Evolutionary conservation across 768 basidiomycete species (phyloP).

Genomic region (Clitopilus passeckerianus): DNA sequence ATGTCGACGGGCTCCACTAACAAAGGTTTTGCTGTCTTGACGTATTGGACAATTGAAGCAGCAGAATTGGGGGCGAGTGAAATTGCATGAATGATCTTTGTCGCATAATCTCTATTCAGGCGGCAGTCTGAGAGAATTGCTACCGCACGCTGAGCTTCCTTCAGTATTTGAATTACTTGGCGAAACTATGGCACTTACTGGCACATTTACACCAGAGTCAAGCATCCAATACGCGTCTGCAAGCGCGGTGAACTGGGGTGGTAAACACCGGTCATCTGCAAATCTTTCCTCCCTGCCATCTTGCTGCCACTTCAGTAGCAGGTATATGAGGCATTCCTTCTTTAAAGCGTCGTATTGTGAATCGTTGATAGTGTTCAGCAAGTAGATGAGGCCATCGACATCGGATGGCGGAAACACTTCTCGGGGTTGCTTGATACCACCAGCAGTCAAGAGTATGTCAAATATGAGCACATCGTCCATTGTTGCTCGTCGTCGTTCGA

Average conservation of each 20-base stretch:
- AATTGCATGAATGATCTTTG: constrained; percentile 72
- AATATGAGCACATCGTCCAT: constrained; percentile 67
- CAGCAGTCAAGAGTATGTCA: constrained; percentile 64
- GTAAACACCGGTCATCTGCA: constrained; percentile 52
- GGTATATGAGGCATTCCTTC: constrained; percentile 78
- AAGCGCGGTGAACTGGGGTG: constrained; percentile 69
- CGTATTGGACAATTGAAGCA: constrained; percentile 63
- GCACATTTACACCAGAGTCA: constrained; percentile 61
- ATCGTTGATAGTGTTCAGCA: constrained; percentile 56
- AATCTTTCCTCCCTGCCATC: constrained; percentile 55
- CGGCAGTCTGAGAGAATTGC: constrained; percentile 70
- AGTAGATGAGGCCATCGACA: constrained; percentile 41
- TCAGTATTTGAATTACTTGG: not conserved
- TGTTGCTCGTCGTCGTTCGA: constrained; percentile 55
- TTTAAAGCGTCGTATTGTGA: constrained; percentile 72
- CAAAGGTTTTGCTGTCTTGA: constrained; percentile 70
- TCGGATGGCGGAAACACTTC: constrained; percentile 67
- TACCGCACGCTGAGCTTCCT: constrained; percentile 53
- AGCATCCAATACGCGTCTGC: constrained; percentile 86
- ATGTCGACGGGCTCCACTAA: constrained; percentile 68
- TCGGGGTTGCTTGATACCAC: constrained; percentile 55
- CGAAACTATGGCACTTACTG: constrained; percentile 35
- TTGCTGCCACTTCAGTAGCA: constrained; percentile 73
- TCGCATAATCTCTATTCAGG: constrained; percentile 69
- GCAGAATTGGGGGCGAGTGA: constrained; percentile 42